A percentile compares a stretch with the other conserved stretches of the same genome.
These are phyloP conservation scores for Thraustotheca clavata DNA, from an alignment of 352 stramenopile species.

Conservation along the genomic window DNA sequence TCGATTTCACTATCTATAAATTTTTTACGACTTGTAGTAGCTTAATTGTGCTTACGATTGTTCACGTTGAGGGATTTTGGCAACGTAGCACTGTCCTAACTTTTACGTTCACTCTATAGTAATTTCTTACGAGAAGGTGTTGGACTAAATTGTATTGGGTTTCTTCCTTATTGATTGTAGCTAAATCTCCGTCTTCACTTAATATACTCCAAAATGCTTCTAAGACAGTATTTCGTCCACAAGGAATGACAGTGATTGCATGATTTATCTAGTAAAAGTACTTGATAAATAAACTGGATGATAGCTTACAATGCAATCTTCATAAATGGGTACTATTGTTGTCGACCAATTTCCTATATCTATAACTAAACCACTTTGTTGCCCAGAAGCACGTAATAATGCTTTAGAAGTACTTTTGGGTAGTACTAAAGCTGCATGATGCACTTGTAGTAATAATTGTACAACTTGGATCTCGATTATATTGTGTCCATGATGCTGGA, in stretches of 20 bases:
- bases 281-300: not conserved
- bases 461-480: not conserved
- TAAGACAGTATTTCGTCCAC: not conserved
- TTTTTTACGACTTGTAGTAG: too few species aligned
- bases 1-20: too few species aligned
- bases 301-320: slow-evolving; percentile 2
- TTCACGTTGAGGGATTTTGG: too few species aligned
- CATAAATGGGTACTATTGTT: slow-evolving; percentile 13
- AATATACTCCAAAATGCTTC: not conserved
- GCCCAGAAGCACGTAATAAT: not conserved
- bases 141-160: not conserved
- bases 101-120: too few species aligned
- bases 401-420: not conserved
- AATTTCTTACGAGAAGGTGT: not conserved
- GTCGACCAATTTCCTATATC: slow-evolving; percentile 9
- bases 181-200: not conserved
- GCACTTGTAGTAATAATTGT: not conserved
- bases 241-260: not conserved
- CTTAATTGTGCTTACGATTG: too few species aligned
- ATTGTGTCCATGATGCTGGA: not conserved
- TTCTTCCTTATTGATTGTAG: not conserved
- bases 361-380: slow-evolving; percentile 3
- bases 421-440: not conserved
- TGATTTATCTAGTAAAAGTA: slow-evolving; percentile 2
- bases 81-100: too few species aligned